Base-by-base conservation (phyloP, 306 rosid species). In the Vicia faba region DNA sequence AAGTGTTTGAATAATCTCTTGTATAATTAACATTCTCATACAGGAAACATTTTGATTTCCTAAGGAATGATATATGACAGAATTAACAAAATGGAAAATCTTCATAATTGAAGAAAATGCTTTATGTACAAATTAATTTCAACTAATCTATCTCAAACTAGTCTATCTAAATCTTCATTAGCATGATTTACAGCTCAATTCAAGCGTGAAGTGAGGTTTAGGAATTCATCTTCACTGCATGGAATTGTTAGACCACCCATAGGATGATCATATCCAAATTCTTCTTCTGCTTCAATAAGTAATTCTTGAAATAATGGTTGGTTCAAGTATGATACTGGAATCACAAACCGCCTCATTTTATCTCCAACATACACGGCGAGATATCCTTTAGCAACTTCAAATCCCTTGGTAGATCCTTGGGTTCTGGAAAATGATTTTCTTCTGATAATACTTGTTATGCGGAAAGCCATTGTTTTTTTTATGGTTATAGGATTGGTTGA, bases 211-310 rank as follows among this genome's bases (percentile, higher is more conserved):
- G 11, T 58, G 31, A 66, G 9, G 8, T 60, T 38, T 68, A 58
- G 1, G 61, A 68, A 75, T 12, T 11, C 49, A 61, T 75, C 64
- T 14, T 75, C 71, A 0, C 4, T 7, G 44, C 76, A 61, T 3
- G 69, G 76, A 48, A 61, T 72, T 15, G 76, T 72, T 11, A 72
- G 69, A 0, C 70, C 45, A 1, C 63, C 63, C 25, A 12, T 69
- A 13, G 84, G 87, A 76, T 83, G 75, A 73, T 72, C 53, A 55
- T 64, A 79, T 55, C 87, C 80, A 14, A 69, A 79, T 69, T 79
- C 78, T 66, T 82, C 63, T 49, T 72, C 73, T 0, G 67, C 72
- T 61, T 66, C 60, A 35, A 41, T 33, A 3, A 79, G 44, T 38
- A 83, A 36, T 6, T 83, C 80, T 70, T 76, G 82, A 53, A 83